Evolutionary conservation across 2,329 filamentous ascomycete species (phyloP), one percentile per base, ranked within the genome.

Genomic region (Blumeria hordei): DNA sequence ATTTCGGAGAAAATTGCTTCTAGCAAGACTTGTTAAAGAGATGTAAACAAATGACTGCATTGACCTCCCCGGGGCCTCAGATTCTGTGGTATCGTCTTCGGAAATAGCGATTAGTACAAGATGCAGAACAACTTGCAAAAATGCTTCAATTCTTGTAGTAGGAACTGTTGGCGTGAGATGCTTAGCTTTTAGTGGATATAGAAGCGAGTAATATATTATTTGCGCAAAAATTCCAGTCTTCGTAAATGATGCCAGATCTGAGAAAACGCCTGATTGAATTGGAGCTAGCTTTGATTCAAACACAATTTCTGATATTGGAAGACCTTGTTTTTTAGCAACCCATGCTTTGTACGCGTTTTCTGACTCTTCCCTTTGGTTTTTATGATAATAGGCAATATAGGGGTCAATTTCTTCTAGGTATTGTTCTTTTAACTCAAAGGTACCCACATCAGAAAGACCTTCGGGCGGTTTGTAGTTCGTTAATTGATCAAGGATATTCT

Each of bases 331-430:
- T 69, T 88, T 88, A 10, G 88, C 85, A 72, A 92, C 80, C 72
- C 85, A 83, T 63, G 83, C 82, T 62, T 83, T 87, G 70, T 92
- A 95, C 3, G 88, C 83, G 60, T 78, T 81, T 67, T 98, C 92
- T 0, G 90, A 87, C 66, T 98, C 92, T 64, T 98, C 92, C 53
- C 92, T 79, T 67, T 96, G 90, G 63, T 98, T 98, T 65, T 94
- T 94, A 63, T 81, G 93, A 67, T 94, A 98, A 64, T 96, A 88
- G 6, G 88, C 85, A 63, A 88, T 92, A 66, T 95, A 98, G 0
- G 93, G 92, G 65, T 98, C 93, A 53, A 98, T 80, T 50, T 93
- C 77, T 61, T 90, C 84, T 41, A 95, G 76, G 62, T 82, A 92
- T 58, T 94, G 78, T 4, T 84, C 79, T 64, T 88, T 92, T 54